These are phyloP conservation scores for Leccinum disarticulatum DNA, from an alignment of 768 basidiomycete species.

Conservation along the genomic window DNA sequence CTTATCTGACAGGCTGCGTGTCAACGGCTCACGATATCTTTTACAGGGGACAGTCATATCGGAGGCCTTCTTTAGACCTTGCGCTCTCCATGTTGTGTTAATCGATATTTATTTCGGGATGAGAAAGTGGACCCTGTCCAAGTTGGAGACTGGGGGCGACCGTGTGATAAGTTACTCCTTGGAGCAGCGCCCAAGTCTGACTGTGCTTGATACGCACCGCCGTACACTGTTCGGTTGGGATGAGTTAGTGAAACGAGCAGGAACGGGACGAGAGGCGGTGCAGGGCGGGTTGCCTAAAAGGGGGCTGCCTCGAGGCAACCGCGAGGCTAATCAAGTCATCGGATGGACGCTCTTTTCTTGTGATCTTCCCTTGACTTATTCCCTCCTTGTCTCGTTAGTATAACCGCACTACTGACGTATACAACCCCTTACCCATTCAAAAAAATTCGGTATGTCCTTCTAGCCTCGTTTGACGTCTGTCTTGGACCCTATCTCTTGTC, in stretches of 20 bases:
- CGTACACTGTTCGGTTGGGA: not conserved
- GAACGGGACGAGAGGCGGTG: slow-evolving; percentile 7
- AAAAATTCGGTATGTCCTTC: slow-evolving; percentile 11
- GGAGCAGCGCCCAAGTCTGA: slow-evolving; percentile 1
- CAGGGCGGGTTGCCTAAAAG: slow-evolving; percentile 5
- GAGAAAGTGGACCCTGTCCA: slow-evolving; percentile 15
- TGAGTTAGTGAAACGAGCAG: not conserved
- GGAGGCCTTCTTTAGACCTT: slow-evolving; percentile 5
- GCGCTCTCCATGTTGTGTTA: not conserved
- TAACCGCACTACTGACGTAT: slow-evolving; percentile 12
- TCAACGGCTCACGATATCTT: not conserved
- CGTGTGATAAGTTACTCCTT: slow-evolving; percentile 4
- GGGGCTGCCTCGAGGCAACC: slow-evolving; percentile 27
- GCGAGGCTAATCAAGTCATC: slow-evolving; percentile 21
- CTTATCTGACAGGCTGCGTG: not conserved
- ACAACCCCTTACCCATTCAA: not conserved
- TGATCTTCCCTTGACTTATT: not conserved
- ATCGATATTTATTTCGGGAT: slow-evolving; percentile 11
- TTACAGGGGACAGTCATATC: slow-evolving; percentile 1
- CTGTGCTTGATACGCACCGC: not conserved
- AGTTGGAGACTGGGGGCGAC: not conserved
- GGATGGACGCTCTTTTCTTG: not conserved
- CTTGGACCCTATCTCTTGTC: not conserved
- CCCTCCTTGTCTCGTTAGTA: not conserved
- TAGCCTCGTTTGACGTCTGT: not conserved